These are phyloP conservation scores for Drechslerella dactyloides DNA, from an alignment of 2,329 filamentous ascomycete genomes.

Conservation along the genomic window DNA sequence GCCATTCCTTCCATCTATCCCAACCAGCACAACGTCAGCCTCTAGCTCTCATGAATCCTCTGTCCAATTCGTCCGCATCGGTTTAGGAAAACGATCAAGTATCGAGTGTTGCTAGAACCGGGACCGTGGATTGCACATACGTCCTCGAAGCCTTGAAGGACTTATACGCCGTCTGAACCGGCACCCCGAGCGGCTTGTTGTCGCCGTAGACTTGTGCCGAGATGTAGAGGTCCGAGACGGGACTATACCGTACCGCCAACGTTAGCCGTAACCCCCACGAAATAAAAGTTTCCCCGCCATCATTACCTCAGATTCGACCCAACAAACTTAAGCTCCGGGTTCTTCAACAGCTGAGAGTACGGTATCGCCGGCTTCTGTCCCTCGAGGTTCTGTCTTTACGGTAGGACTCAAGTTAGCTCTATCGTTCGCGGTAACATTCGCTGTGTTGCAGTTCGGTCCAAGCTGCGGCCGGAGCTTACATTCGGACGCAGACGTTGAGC, in stretches of 20 bases:
- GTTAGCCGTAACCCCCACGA: neutral
- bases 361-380: constrained; percentile 76
- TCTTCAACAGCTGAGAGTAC: constrained; percentile 77
- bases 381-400: constrained; percentile 72
- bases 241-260: constrained; percentile 60
- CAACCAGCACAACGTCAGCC: constrained; percentile 31
- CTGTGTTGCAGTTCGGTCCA: constrained; percentile 1
- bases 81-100: too few species aligned
- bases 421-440: too few species aligned
- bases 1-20: constrained; percentile 90
- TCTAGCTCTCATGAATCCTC: neutral
- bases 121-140: constrained; percentile 57
- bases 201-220: constrained; percentile 94
- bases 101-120: neutral
- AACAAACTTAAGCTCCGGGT: constrained; percentile 81
- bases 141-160: constrained; percentile 77
- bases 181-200: constrained; percentile 90
- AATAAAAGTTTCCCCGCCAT: neutral
- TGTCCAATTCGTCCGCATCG: too few species aligned
- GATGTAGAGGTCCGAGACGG: constrained; percentile 86
- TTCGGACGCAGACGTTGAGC: constrained; percentile 66
- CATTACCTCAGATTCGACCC: constrained; percentile 79
- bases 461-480: constrained; percentile 60
- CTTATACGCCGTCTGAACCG: constrained; percentile 90
- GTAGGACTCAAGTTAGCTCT: constrained; percentile 56